Conservation (phyloP, 352 stramenopile genomes). For the Phytophthora syringae region DNA sequence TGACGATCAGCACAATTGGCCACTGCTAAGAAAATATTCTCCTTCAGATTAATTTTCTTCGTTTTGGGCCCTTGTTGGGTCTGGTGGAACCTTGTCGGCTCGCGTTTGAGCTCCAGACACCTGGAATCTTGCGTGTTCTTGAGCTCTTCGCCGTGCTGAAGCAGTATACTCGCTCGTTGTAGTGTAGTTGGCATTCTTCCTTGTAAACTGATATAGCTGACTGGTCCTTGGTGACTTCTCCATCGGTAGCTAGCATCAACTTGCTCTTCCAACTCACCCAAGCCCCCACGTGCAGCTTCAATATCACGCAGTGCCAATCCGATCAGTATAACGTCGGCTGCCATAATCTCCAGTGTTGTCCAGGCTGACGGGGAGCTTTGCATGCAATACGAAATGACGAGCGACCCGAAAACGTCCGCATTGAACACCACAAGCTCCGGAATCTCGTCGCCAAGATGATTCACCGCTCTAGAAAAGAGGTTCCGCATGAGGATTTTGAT, state of each 20-base stretch:
- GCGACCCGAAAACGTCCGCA: conserved; percentile 24
- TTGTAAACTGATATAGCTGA: neutral
- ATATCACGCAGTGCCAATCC: conserved; percentile 10
- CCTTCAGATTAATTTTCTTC: neutral
- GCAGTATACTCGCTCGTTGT: conserved; percentile 1
- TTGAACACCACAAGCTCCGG: conserved; percentile 26
- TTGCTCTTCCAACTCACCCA: conserved; percentile 3
- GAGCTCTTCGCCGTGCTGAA: neutral
- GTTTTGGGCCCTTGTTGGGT: neutral
- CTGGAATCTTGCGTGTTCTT: neutral
- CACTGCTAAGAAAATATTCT: neutral
- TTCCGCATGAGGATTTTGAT: conserved; percentile 20
- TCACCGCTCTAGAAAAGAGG: conserved; percentile 7
- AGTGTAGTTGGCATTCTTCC: neutral
- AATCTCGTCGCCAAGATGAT: conserved; percentile 16
- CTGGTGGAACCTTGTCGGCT: neutral
- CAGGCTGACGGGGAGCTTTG: conserved; percentile 22
- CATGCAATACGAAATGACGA: conserved; percentile 30
- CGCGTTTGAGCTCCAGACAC: neutral
- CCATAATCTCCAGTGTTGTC: conserved; percentile 17
- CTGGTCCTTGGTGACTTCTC: neutral
- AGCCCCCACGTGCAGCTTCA: neutral
- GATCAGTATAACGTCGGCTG: conserved; percentile 5
- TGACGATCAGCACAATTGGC: neutral
- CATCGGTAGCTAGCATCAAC: neutral